Evolutionary conservation across 164 flowering plant genomes (phyloP), one percentile per base, ranked within the genome.

Genomic region (Kalanchoe fedtschenkoi): DNA sequence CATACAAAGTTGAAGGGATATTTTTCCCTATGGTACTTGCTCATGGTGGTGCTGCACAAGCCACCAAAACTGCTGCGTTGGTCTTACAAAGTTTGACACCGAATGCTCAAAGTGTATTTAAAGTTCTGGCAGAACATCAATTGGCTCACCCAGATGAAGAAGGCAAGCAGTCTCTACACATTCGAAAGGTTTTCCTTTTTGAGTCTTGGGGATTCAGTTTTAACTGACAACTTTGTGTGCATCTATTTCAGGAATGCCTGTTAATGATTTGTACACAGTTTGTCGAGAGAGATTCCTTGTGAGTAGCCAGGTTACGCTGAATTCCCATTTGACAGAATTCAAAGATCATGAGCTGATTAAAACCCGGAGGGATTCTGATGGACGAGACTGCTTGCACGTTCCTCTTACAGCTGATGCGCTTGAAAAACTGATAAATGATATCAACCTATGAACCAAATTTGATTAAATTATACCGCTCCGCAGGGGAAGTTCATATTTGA

Each of bases 71-170:
- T 22, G 95, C 97, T 53, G 67, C 83, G 47, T 83, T 93, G 60
- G 99, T 93, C 29, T 75, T 93, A 26, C 97, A 90, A 70, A 93
- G 99, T 68, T 77, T 91, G 83, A 93, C 99, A 39, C 95, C 99
- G 24, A 93, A 93, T 81, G 97, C 96, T 35, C 99, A 90, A 69
- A 85, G 83, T 66, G 92, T 93, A 22, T 93, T 90, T 74, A 85
- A 75, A 78, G 86, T 90, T 75, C 84, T 93, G 47, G 96, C 93
- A 4, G 87, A 90, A 34, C 75, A 85, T 76, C 97, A 88, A 66
- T 64, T 90, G 41, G 77, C 91, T 34, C 86, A 93, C 66, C 76
- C 92, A 5, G 88, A 84, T 54, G 96, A 87, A 77, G 96, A 85
- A 80, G 99, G 99, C 65, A 75, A 76, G 78, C 69, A 42, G 1